Base-by-base conservation (phyloP, 176 grass and related monocot genomes). In the Juncus inflexus region DNA sequence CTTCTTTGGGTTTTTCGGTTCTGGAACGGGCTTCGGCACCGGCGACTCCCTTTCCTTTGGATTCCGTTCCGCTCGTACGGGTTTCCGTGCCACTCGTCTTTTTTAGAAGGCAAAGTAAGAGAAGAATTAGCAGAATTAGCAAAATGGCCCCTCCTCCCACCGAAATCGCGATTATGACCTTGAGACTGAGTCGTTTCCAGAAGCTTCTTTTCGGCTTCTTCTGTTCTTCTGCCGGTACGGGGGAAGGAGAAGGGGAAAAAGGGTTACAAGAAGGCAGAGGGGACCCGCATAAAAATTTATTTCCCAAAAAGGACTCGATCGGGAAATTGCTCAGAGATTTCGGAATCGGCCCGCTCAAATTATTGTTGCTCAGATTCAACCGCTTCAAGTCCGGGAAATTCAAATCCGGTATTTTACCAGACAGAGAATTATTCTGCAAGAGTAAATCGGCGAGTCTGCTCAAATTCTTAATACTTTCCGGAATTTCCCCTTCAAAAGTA, bases 361-460 rank as follows among this genome's bases (percentile, higher is more conserved):
- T 99, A 64, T 99, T 99, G 73, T 99, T 76, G 69, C 89, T 92
- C 80, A 99, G 60, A 87, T 99, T 99, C 68, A 99, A 84, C 76
- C 75, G 88, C 58, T 70, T 86, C 67, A 99, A 73, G 59, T 86
- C 89, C 15, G 83, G 89, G 50, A 99, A 81, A 75, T 76, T 83
- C 51, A 99, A 69, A 13, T 83, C 58, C 63, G 94, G 94, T 52
- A 99, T 92, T 2, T 75, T 54, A 69, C 94, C 94, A 71, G 80
- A 90, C 64, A 99, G 94, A 65, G 83, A 92, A 67, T 99, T 99
- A 40, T 99, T 99, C 78, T 99, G 80, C 61, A 99, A 72, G 81
- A 79, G 86, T 64, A 99, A 67, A 76, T 87, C 74, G 60, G 83
- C 89, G 74, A 99, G 85, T 12, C 70, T 66, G 62, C 82, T 90